A percentile compares a stretch with the other conserved stretches of the same genome.
Evolutionary conservation across 805 yeast species (phyloP).

Genomic region (Hanseniaspora meyeri): DNA sequence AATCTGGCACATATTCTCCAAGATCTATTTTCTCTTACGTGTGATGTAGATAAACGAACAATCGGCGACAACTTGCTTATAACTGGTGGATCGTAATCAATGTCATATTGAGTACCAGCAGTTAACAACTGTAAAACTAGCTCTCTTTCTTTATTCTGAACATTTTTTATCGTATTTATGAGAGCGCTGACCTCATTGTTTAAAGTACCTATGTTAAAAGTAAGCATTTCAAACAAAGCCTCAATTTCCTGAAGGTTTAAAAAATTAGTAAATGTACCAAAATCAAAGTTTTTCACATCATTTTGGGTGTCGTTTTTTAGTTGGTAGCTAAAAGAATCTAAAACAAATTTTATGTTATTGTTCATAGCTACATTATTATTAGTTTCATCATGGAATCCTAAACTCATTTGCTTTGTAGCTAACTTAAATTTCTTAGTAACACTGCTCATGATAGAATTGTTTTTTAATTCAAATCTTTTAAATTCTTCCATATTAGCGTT

Average conservation of each 20-base stretch:
- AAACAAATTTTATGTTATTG: slow-evolving; percentile 1
- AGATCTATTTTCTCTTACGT: slow-evolving; percentile 66
- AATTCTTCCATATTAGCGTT: not conserved
- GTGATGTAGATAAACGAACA: slow-evolving; percentile 56
- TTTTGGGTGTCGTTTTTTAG: not conserved
- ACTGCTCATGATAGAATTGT: not conserved
- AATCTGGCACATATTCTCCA: slow-evolving; percentile 79
- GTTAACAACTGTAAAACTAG: slow-evolving; percentile 33
- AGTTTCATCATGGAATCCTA: not conserved
- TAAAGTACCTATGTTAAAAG: slow-evolving; percentile 14
- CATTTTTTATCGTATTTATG: not conserved
- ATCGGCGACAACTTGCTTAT: slow-evolving; percentile 80
- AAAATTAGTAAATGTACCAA: slow-evolving; percentile 38
- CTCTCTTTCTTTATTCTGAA: slow-evolving; percentile 23
- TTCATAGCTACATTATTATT: not conserved
- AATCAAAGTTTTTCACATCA: slow-evolving; percentile 26
- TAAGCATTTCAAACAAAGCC: slow-evolving; percentile 11
- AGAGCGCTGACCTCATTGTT: not conserved
- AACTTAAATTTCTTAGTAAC: not conserved
- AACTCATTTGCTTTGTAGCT: not conserved
- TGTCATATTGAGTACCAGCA: slow-evolving; percentile 39
- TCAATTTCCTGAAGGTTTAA: slow-evolving; percentile 9
- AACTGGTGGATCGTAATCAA: slow-evolving; percentile 78
- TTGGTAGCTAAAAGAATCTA: slow-evolving; percentile 7
- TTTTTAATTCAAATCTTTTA: slow-evolving; percentile 4